Base-by-base conservation (phyloP, 768 basidiomycete genomes). In the Mrakia blollopis region DNA sequence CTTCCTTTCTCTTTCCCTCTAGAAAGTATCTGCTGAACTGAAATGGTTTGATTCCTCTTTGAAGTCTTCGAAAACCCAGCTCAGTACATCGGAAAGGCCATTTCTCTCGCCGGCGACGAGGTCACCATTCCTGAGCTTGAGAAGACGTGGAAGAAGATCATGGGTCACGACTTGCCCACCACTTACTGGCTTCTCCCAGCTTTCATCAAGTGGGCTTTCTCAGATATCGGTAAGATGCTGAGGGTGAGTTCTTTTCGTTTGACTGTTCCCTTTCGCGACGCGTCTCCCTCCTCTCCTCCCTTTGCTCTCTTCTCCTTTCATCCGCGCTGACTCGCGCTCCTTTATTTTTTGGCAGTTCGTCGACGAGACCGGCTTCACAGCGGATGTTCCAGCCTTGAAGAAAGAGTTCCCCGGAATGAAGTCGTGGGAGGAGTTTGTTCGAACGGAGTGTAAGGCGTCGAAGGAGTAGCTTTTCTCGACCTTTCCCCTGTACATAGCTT, bases 351-450 rank as follows among this genome's bases (percentile, higher is more conserved):
- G 11, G 28, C 62, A 67, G 63, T 67, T 67, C 35, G 39, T 67
- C 37, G 63, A 67, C 63, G 10, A 67, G 21, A 6, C 8, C 32
- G 63, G 63, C 13, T 67, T 67, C 63, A 18, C 4, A 16, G 63
- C 35, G 8, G 63, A 67, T 37, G 41, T 67, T 11, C 2, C 32
- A 35, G 63, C 63, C 13, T 25, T 67, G 35, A 67, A 37, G 63
- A 32, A 37, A 37, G 37, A 32, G 18, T 67, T 67, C 37, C 63
- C 63, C 4, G 32, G 37, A 21, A 67, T 67, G 32, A 67, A 67
- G 63, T 41, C 63, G 3, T 67, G 63, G 63, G 37, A 67, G 63
- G 63, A 67, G 37, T 67, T 67, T 67, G 63, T 67, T 18, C 1
- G 3, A 35, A 67, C 63, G 32, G 32, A 67, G 32, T 13, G 39